Conservation (phyloP, 805 yeast genomes). For the Spathaspora sp. region DNA sequence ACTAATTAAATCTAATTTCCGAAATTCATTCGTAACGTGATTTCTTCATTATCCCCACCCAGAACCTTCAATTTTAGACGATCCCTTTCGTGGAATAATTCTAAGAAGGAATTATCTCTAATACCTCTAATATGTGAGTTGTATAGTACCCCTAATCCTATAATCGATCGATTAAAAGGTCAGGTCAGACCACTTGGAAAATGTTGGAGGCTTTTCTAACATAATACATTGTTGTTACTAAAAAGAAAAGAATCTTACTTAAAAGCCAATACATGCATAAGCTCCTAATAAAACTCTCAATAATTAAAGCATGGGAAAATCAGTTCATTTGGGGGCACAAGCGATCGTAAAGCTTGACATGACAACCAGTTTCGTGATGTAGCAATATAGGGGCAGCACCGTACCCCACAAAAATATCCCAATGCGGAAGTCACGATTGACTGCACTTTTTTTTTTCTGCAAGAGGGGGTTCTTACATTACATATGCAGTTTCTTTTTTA, state of each 20-base stretch:
- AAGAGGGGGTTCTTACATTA: background rate
- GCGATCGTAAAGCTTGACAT: too few relatives aligned
- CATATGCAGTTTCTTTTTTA: background rate
- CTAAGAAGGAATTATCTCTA: too few relatives aligned
- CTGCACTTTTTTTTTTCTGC: background rate
- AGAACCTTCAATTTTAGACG: too few relatives aligned
- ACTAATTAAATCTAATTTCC: background rate
- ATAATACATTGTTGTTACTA: background rate
- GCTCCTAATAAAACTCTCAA: background rate
- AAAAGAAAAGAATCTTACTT: background rate
- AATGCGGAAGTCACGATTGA: background rate
- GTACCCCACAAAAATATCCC: slow-evolving; percentile 1
- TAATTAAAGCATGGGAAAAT: background rate
- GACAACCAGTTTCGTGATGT: background rate
- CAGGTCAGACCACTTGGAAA: background rate
- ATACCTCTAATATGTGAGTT: too few relatives aligned
- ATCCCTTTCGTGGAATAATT: too few relatives aligned
- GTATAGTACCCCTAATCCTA: background rate
- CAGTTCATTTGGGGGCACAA: too few relatives aligned
- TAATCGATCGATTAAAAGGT: background rate
- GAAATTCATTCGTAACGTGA: background rate
- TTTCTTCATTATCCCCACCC: too few relatives aligned
- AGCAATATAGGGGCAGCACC: background rate
- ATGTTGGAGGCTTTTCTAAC: background rate
- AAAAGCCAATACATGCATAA: background rate